Evolutionary conservation across 2,329 filamentous ascomycete genomes (phyloP), one percentile per base, ranked within the genome.

Genomic region (Xylariaceae sp.): DNA sequence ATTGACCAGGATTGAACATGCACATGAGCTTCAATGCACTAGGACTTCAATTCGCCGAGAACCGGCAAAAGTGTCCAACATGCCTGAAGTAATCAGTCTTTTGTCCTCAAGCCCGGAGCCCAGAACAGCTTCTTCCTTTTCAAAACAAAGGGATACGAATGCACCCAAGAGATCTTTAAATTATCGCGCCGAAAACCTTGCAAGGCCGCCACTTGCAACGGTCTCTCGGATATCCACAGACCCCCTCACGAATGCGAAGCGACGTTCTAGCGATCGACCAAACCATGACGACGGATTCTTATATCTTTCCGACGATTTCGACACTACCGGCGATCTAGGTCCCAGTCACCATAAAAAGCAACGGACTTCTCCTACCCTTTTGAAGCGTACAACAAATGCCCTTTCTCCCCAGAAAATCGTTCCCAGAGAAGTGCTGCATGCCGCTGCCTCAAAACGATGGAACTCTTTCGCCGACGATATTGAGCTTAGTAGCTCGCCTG

Each of bases 261-360:
- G 56, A 23, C 17, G 45, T 19, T 51, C 35, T 40, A 50, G 29
- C 16, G 25, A 33, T 7, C 43, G 42, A 35, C 22, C 34, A 35
- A 48, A 27, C 17, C 20, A 42, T 25, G 34, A 50, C 22, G 45
- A 59, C 35, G 60, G 59, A 22, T 61, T 66, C 21, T 47, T 65
- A n/a, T 65, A 65, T 40, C 50, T 67, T 10, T 67, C 64, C 0
- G 66, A 69, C 38, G 71, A 74, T 35, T 72, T 71, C 39, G 69
- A 74, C 34, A 64, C 61, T 6, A 71, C 66, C 1, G 59, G 65
- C 4, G 64, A 69, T 7, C 47, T 71, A 2, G 64, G 67, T 6
- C 61, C 64, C 44, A 48, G 59, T 38, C 41, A 46, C 20, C 2
- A 47, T 5, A 59, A 57, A 47, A 58, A 53, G 42, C 37, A 54